Conservation (phyloP, 108 stramenopile species). For the Tribonema minus region DNA sequence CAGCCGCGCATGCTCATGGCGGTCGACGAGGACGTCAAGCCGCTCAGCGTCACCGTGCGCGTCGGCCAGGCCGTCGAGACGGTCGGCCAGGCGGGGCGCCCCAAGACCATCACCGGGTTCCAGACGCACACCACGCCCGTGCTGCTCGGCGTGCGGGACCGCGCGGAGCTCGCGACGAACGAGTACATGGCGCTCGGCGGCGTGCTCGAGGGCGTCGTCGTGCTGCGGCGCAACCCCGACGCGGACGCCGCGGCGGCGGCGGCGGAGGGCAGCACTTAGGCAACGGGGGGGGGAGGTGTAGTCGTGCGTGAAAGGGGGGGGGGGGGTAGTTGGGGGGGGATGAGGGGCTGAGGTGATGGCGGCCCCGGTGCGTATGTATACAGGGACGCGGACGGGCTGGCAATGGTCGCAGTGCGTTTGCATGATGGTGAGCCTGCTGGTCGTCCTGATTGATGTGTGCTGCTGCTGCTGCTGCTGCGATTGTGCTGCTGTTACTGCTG, state of each 20-base stretch:
- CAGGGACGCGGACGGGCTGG: too few species aligned
- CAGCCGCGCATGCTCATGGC: slow-evolving; percentile 97
- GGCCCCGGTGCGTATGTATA: too few species aligned
- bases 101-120: slow-evolving; percentile 99
- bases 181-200: slow-evolving; percentile 78
- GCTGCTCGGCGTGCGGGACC: slow-evolving; percentile 80
- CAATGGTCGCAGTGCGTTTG: too few species aligned
- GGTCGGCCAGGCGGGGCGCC: slow-evolving; percentile 99
- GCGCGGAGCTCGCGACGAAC: slow-evolving; percentile 93
- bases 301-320: too few species aligned
- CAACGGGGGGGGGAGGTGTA: too few species aligned
- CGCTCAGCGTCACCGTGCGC: slow-evolving; percentile 75
- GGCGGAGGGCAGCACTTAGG: too few species aligned
- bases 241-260: slow-evolving; percentile 21
- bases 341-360: too few species aligned
- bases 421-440: too few species aligned
- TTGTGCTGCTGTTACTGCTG: too few species aligned
- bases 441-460: too few species aligned
- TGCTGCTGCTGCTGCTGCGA: too few species aligned
- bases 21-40: slow-evolving; percentile 49
- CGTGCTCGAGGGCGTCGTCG: slow-evolving; percentile 91
- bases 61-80: slow-evolving; percentile 99
- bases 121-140: slow-evolving; percentile 99
- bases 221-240: slow-evolving; percentile 60
- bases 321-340: too few species aligned